Percentiles rank a stretch among this genome's conserved stretches.
Conservation (phyloP, 2,329 filamentous ascomycete genomes). For the Penicillium concentricum region DNA sequence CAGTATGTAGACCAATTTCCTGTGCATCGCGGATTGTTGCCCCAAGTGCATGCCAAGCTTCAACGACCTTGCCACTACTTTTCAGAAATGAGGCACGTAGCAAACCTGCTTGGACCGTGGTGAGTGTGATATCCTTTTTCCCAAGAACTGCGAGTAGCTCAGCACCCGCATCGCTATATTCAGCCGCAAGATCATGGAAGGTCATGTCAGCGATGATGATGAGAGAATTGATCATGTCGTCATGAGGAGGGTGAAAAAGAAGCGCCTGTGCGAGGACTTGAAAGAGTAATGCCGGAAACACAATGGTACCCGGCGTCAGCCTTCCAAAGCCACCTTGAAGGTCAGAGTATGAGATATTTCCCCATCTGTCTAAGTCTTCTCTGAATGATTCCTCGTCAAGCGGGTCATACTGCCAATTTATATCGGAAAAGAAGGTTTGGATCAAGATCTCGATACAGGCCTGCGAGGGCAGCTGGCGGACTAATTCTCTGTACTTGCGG, state of each 20-base stretch:
- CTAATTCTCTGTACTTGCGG: slow-evolving; percentile 4
- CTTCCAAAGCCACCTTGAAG: slow-evolving; percentile 6
- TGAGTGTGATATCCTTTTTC: slow-evolving; percentile 12
- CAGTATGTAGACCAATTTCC: slow-evolving; percentile 21
- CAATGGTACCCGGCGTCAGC: slow-evolving; percentile 2
- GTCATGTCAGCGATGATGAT: slow-evolving; percentile 12
- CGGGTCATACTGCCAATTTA: slow-evolving; percentile 20
- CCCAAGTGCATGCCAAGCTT: slow-evolving; percentile 22
- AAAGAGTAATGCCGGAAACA: slow-evolving; percentile 18
- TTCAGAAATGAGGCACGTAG: slow-evolving; percentile 21
- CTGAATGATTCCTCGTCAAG: slow-evolving; percentile 14
- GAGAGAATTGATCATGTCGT: slow-evolving; percentile 6
- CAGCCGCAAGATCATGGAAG: slow-evolving; percentile 13
- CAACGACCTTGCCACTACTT: slow-evolving; percentile 21
- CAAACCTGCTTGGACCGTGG: slow-evolving; percentile 16
- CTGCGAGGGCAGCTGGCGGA: slow-evolving; percentile 11
- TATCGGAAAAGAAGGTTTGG: slow-evolving; percentile 10
- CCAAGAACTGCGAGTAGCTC: slow-evolving; percentile 10
- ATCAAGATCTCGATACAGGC: slow-evolving; percentile 9
- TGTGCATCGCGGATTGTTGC: slow-evolving; percentile 19
- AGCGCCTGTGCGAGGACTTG: slow-evolving; percentile 20
- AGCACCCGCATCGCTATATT: slow-evolving; percentile 15
- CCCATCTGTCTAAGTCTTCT: slow-evolving; percentile 9
- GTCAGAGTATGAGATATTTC: slow-evolving; percentile 9
- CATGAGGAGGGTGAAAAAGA: slow-evolving; percentile 11